Percentiles rank a stretch among this genome's conserved stretches.
These are phyloP conservation scores for Phytopythium vexans DNA, from an alignment of 352 stramenopile genomes.

Conservation along the genomic window DNA sequence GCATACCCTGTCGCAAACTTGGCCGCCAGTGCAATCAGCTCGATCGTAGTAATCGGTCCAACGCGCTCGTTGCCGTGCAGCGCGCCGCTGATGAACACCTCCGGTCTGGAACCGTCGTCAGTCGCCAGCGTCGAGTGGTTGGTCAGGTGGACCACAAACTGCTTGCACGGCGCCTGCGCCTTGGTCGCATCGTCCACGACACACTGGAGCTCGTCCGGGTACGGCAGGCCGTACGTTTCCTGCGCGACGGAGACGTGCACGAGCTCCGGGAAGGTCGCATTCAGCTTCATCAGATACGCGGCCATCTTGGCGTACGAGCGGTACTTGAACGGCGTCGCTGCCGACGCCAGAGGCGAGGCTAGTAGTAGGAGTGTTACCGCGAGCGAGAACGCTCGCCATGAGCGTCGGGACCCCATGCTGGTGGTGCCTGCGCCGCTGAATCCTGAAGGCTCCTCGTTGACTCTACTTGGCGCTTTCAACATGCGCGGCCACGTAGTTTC, in stretches of 20 bases:
- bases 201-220: slow-evolving; percentile 62
- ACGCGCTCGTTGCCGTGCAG: slow-evolving; percentile 97
- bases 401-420: neutral
- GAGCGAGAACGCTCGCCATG: neutral
- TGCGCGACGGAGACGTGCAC: slow-evolving; percentile 80
- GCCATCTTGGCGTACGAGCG: slow-evolving; percentile 72
- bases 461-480: no score
- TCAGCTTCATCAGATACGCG: slow-evolving; percentile 59
- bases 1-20: slow-evolving; percentile 49
- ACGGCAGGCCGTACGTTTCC: slow-evolving; percentile 78
- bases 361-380: neutral
- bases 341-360: neutral
- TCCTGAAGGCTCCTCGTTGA: no score
- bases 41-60: slow-evolving; percentile 87
- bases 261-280: slow-evolving; percentile 71
- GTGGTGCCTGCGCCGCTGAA: no score
- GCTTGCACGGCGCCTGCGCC: slow-evolving; percentile 52
- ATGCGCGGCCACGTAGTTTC: no score
- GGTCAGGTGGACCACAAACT: slow-evolving; percentile 86
- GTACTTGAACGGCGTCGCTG: slow-evolving; percentile 44
- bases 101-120: slow-evolving; percentile 64
- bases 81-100: slow-evolving; percentile 96
- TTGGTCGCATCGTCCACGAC: slow-evolving; percentile 40
- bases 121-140: slow-evolving; percentile 80
- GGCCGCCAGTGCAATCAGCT: slow-evolving; percentile 87